Evolutionary conservation across 805 yeast genomes (phyloP), one percentile per base, ranked within the genome.

Genomic region (Barnettozyma pratensis): DNA sequence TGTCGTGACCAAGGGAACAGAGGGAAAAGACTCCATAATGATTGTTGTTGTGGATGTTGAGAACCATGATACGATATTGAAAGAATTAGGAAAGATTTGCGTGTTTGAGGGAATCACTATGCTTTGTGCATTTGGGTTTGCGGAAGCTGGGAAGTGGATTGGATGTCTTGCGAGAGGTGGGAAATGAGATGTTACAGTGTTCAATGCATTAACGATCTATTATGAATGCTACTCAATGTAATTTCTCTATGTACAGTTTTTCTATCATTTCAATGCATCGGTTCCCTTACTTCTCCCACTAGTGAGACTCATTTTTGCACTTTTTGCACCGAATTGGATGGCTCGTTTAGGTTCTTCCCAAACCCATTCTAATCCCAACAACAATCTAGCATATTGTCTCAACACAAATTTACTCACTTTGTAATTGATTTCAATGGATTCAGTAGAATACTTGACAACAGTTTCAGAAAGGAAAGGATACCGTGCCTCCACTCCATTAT

Each of bases 241-340:
- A 7, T 10, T 11, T 26, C 10, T 25, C 19, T 37, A 6, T 9
- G 26, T 26, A 19, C 29, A n/a, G 27, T 36, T n/a, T 26, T 6
- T n/a, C 26, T 19, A 29, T 37, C 31, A 39, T 32, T 39, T 44
- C 27, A 41, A 28, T 32, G 7, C 57, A 57, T 85, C 94, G 0
- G 91, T 85, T 0, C 98, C 98, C 58, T 81, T 85, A 38, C 77
- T 72, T 56, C 80, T 85, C 4, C 91, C 84, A 40, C 34, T 31
- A 10, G 85, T 79, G 1, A 92, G 92, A 4, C 81, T 74, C 84
- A 94, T 81, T 65, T 92, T 95, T 1, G 99, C 99, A 61, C 96
- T 85, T 54, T 86, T 83, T 0, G 98, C 87, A 0, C 99, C 99
- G 65, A 94, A 94, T 62, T 94, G 99, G 51, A 94, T 90, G 0